Conservation (phyloP, 371 early-diverging fungal species). For the Cladochytrium tenue region DNA sequence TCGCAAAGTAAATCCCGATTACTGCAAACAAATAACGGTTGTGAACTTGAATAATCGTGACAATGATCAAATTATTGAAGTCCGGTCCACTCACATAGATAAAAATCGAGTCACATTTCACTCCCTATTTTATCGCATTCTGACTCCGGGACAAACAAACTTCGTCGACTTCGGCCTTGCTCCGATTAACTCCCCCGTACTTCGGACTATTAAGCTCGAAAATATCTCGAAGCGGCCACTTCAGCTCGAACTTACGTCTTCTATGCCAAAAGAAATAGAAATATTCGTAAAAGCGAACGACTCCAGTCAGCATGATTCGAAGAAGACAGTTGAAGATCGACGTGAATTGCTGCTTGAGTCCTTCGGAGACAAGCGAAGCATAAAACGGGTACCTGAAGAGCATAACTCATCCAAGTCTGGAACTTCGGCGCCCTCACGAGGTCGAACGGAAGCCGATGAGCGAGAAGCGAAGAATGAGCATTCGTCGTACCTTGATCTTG, state of each 20-base stretch:
- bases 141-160: slow-evolving; percentile 87
- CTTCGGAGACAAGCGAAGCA: slow-evolving; percentile 29
- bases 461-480: not conserved
- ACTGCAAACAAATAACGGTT: slow-evolving; percentile 92
- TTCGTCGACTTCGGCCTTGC: slow-evolving; percentile 90
- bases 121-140: slow-evolving; percentile 90
- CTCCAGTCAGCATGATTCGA: not conserved
- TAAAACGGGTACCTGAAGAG: slow-evolving; percentile 11
- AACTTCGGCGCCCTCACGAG: not conserved
- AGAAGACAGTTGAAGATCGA: slow-evolving; percentile 12
- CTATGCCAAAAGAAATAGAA: slow-evolving; percentile 68
- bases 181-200: slow-evolving; percentile 75
- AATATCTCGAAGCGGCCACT: slow-evolving; percentile 67
- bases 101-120: slow-evolving; percentile 94
- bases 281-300: slow-evolving; percentile 39
- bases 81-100: slow-evolving; percentile 92
- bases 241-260: slow-evolving; percentile 53
- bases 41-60: slow-evolving; percentile 85
- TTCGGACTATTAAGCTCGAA: slow-evolving; percentile 82
- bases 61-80: slow-evolving; percentile 89
- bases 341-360: slow-evolving; percentile 43
- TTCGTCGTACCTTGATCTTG: slow-evolving; percentile 1
- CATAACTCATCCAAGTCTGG: not conserved
- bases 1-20: slow-evolving; percentile 95
- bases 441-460: not conserved